Percentiles rank a stretch among this genome's conserved stretches.
Conservation (phyloP, 805 yeast species). For the Cephaloascus albidus region DNA sequence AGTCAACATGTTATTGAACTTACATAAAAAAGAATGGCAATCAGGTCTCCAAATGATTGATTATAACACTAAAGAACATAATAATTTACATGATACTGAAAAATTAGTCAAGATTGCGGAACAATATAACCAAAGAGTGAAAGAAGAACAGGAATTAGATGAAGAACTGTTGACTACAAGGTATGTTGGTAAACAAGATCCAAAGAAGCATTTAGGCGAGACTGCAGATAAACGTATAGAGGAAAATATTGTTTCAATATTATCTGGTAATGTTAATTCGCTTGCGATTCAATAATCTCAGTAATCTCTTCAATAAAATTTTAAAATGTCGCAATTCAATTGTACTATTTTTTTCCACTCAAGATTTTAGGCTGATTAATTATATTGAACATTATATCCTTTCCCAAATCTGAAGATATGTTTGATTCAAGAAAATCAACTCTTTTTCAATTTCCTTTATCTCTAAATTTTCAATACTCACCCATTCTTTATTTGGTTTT, state of each 20-base stretch:
- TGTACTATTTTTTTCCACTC: no score
- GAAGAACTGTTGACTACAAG: conserved; percentile 90
- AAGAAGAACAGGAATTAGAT: conserved; percentile 82
- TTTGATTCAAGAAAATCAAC: conserved; percentile 51
- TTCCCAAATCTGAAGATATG: conserved; percentile 64
- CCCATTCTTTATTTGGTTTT: conserved; percentile 38
- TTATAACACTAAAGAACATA: conserved; percentile 67
- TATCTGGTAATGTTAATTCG: conserved; percentile 85
- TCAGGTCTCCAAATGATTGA: conserved; percentile 76
- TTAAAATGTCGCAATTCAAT: no score
- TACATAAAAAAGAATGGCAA: conserved; percentile 95
- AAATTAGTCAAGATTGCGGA: conserved; percentile 84
- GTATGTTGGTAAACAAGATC: conserved; percentile 97
- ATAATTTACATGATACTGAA: conserved; percentile 63
- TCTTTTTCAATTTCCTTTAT: conserved; percentile 42
- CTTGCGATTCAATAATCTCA: conserved; percentile 73
- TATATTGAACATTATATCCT: conserved; percentile 6
- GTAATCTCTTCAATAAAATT: no score
- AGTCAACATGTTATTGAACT: conserved; percentile 85
- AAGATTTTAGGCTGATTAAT: no score
- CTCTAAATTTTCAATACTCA: conserved; percentile 43
- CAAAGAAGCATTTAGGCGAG: conserved; percentile 91
- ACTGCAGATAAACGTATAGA: conserved; percentile 82
- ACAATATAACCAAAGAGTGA: conserved; percentile 80
- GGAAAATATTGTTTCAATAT: conserved; percentile 78